Evolutionary conservation across 176 grass and related monocot species (phyloP).

Genomic region (Zoysia pacifica): DNA sequence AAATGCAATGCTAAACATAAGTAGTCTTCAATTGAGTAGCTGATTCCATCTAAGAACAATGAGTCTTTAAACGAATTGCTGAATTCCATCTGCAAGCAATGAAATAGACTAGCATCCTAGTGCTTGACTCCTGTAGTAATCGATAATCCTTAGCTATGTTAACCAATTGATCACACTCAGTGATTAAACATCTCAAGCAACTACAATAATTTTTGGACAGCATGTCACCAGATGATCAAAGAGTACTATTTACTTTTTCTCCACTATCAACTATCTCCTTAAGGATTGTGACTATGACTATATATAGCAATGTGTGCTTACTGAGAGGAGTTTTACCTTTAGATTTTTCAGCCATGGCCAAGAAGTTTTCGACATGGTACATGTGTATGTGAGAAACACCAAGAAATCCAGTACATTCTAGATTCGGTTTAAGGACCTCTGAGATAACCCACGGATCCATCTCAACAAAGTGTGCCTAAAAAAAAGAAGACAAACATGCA

Average conservation of each 20-base stretch:
- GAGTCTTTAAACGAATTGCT: constrained; percentile 7
- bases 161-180: neutral
- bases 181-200: neutral
- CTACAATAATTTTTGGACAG: neutral
- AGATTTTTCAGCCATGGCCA: constrained; percentile 70
- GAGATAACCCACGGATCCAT: constrained; percentile 93
- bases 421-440: constrained; percentile 78
- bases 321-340: constrained; percentile 46
- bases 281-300: neutral
- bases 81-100: neutral
- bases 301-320: neutral
- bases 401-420: constrained; percentile 84
- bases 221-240: neutral
- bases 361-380: constrained; percentile 77
- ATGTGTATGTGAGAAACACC: constrained; percentile 82
- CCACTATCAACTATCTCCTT: neutral
- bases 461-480: constrained; percentile 92
- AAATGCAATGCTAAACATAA: neutral
- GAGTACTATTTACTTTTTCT: neutral
- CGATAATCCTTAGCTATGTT: neutral
- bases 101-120: neutral
- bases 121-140: constrained; percentile 5
- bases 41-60: neutral
- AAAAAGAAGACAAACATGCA: constrained; percentile 24
- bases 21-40: neutral